Evolutionary conservation across 1,139 yeast species (phyloP), one percentile per base, ranked within the genome.

Genomic region (Yamadazyma diddensiae): DNA sequence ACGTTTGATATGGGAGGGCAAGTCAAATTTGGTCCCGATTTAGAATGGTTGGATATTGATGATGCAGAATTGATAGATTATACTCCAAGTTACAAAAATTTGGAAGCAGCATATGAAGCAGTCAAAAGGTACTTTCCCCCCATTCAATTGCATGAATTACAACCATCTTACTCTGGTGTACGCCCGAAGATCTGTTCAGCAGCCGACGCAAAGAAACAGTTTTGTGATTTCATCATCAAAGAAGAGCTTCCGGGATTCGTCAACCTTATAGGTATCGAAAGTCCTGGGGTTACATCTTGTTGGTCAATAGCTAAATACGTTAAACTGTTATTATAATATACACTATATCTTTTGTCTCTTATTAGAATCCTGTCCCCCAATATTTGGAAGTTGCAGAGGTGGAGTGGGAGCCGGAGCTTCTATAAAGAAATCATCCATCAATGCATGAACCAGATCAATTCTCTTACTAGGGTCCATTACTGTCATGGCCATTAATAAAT

Each of bases 201-300:
- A 2, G 65, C 57, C 6, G 70, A 68, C 4, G 57, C 52, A 29
- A 53, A 55, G 22, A 42, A 42, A 15, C 49, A 53, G 25, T 84
- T 85, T 56, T 79, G 78, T 26, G 96, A 88, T 51, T 88, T 86
- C 53, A 59, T 79, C 16, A 82, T 88, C 21, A 58, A 76, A 32
- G 76, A 81, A 44, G 73, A 68, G 34, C 80, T 70, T 47, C 83
- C 84, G 0, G 95, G 95, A 2, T 87, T 86, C 50, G 72, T 87
- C 21, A 87, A 85, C 46, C 62, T 86, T 35, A 53, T 87, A 29
- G 94, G 94, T 3, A 87, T 88, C 17, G 97, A 88, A 51, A 82
- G 94, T 49, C 97, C 97, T 0, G 97, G 96, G 0, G 65, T 87
- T 40, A 87, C 96, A 2, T 65, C 94, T 1, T 65, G 87, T 1